These are phyloP conservation scores for Colletotrichum sansevieriae DNA, from an alignment of 2,329 filamentous ascomycete genomes.

Conservation along the genomic window DNA sequence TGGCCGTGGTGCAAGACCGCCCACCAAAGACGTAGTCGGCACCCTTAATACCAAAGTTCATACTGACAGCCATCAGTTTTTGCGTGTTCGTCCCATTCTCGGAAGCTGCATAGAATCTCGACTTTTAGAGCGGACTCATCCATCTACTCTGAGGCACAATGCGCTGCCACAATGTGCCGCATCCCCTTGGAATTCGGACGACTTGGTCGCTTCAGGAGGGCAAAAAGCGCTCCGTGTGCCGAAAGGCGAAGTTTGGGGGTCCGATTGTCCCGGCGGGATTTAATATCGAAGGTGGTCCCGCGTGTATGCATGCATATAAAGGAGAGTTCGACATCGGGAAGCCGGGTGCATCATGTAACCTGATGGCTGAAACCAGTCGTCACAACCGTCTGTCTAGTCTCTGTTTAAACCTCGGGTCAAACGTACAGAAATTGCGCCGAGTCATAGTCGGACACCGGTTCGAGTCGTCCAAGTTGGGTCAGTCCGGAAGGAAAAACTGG, in stretches of 20 bases:
- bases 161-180: background rate
- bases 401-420: background rate
- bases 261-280: background rate
- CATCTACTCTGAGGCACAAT: constrained; percentile 6
- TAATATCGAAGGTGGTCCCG: constrained; percentile 7
- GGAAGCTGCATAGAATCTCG: background rate
- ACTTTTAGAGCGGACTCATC: background rate
- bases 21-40: too few relatives aligned
- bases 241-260: background rate
- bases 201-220: background rate
- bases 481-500: constrained; percentile 21
- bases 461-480: constrained; percentile 26
- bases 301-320: background rate
- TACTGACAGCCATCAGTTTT: background rate
- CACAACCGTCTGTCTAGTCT: background rate
- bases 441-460: constrained; percentile 19
- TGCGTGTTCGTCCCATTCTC: background rate
- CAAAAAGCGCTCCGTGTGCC: background rate
- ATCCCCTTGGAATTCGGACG: background rate
- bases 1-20: too few relatives aligned
- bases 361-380: constrained; percentile 1
- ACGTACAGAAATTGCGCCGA: background rate
- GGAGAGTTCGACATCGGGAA: constrained; percentile 16
- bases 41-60: too few relatives aligned
- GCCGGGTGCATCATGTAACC: constrained; percentile 24